Conservation (phyloP, 2,329 filamentous ascomycete species). For the Aureobasidium leucospermi region DNA sequence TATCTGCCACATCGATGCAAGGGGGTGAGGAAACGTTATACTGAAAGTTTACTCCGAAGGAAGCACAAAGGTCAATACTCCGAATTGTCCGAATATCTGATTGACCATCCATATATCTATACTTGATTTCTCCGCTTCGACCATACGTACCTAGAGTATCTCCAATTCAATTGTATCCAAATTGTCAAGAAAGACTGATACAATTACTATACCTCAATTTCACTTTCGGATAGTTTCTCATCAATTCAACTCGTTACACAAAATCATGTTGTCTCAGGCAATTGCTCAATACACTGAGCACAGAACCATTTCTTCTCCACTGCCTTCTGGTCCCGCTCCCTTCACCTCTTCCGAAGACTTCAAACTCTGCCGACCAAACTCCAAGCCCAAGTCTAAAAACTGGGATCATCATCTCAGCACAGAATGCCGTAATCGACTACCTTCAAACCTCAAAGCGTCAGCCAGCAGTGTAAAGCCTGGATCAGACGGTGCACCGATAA, state of each 20-base stretch:
- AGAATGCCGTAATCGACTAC: constrained; percentile 3
- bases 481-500: neutral
- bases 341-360: constrained; percentile 5
- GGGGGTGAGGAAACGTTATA: neutral
- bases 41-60: constrained; percentile 5
- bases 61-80: neutral
- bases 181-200: neutral
- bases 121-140: neutral
- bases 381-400: neutral
- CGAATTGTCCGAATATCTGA: neutral
- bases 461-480: constrained; percentile 2
- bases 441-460: constrained; percentile 1
- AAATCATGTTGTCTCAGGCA: neutral
- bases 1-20: neutral
- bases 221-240: neutral
- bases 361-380: neutral
- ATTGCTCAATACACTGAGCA: neutral
- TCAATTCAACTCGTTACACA: neutral
- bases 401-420: constrained; percentile 9
- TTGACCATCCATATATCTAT: neutral
- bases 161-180: neutral
- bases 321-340: constrained; percentile 1
- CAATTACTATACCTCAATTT: neutral
- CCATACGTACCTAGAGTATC: neutral
- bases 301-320: neutral